These are phyloP conservation scores for Clavispora santaluciae DNA, from an alignment of 805 yeast species.

Conservation along the genomic window DNA sequence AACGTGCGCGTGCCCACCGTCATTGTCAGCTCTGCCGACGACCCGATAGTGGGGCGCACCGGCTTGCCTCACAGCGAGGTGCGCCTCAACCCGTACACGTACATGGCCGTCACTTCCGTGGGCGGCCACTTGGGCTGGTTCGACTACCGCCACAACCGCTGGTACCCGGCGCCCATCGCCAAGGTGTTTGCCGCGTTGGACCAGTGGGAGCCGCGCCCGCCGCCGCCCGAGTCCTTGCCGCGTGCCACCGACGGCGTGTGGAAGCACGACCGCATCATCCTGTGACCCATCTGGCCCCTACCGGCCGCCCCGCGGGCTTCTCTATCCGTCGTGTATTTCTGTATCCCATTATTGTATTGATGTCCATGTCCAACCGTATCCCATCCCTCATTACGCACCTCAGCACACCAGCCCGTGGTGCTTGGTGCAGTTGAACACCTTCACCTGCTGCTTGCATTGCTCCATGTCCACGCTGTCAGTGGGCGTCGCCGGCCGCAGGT, in stretches of 20 bases:
- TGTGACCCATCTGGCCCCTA: too few species aligned
- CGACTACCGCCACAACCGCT: constrained; percentile 25
- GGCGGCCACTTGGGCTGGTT: constrained; percentile 72
- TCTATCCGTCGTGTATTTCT: too few species aligned
- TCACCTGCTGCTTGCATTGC: constrained; percentile 8
- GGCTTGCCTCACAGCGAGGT: constrained; percentile 50
- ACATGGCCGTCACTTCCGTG: constrained; percentile 51
- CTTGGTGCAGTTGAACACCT: constrained; percentile 2
- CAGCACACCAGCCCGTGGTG: background rate
- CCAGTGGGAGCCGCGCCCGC: constrained; percentile 19
- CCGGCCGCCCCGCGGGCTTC: too few species aligned
- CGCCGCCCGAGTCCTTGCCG: constrained; percentile 21
- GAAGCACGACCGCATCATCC: constrained; percentile 30
- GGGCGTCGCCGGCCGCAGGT: constrained; percentile 8
- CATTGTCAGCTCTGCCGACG: constrained; percentile 59
- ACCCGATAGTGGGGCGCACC: constrained; percentile 56
- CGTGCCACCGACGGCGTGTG: constrained; percentile 25
- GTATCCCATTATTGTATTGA: too few species aligned
- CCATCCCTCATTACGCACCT: too few species aligned
- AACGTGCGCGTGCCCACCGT: constrained; percentile 58
- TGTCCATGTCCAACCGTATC: too few species aligned
- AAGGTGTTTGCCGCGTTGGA: constrained; percentile 30
- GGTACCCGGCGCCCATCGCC: constrained; percentile 38
- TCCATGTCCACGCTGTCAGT: constrained; percentile 9
- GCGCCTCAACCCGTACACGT: constrained; percentile 51